A percentile compares a stretch with the other conserved stretches of the same genome.
Evolutionary conservation across 768 basidiomycete species (phyloP).

Genomic region (Vishniacozyma victoriae): DNA sequence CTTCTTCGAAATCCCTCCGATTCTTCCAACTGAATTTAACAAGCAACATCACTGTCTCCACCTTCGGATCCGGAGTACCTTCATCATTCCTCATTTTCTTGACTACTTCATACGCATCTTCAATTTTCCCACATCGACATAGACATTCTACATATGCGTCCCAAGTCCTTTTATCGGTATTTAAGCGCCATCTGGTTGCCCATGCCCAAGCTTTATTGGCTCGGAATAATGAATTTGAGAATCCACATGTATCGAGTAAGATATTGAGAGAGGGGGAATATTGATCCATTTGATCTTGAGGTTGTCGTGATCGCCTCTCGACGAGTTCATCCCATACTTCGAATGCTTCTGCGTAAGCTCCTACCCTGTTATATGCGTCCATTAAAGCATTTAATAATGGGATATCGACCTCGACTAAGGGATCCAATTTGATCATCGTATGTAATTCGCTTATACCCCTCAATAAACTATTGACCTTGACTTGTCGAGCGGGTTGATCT

Average conservation of each 20-base stretch:
- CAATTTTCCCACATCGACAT: conserved; percentile 62
- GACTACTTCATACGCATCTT: conserved; percentile 62
- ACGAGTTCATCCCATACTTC: conserved; percentile 64
- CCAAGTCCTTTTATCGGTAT: conserved; percentile 65
- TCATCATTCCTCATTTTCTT: conserved; percentile 57
- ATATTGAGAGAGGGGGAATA: conserved; percentile 62
- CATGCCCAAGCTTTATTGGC: conserved; percentile 57
- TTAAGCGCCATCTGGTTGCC: conserved; percentile 54
- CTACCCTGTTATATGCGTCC: conserved; percentile 78
- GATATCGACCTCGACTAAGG: conserved; percentile 65
- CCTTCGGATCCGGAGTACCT: background rate
- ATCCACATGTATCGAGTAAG: conserved; percentile 78
- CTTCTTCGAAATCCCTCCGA: conserved; percentile 3
- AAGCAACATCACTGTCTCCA: conserved; percentile 17
- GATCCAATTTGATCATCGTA: conserved; percentile 69
- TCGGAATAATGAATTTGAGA: conserved; percentile 53
- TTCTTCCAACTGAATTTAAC: conserved; percentile 32
- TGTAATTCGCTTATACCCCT: conserved; percentile 58
- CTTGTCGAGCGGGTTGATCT: conserved; percentile 35
- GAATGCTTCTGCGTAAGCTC: conserved; percentile 64
- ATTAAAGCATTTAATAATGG: conserved; percentile 76
- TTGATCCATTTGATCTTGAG: conserved; percentile 49
- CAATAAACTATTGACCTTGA: conserved; percentile 4
- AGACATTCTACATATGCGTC: conserved; percentile 78
- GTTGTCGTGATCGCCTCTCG: conserved; percentile 50